Evolutionary conservation across 768 basidiomycete genomes (phyloP), one percentile per base, ranked within the genome.

Genomic region (Phlebiopsis gigantea): DNA sequence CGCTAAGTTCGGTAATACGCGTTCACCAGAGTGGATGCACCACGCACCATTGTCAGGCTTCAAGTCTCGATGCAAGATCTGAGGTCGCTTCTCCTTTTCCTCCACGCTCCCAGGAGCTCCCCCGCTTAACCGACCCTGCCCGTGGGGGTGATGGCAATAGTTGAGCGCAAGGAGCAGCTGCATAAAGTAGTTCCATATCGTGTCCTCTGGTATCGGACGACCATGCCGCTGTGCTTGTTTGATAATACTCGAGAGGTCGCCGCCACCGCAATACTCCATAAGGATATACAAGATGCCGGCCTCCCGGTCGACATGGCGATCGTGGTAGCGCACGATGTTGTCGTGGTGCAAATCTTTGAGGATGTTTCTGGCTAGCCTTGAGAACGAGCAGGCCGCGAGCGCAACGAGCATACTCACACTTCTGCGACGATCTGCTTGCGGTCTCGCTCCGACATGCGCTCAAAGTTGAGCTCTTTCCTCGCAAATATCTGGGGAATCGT

Each of bases 251-350:
- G 91, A 91, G 53, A 99, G 80, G 74, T 99, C 97, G 12, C 97
- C 97, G 21, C 94, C 95, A 4, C 93, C 94, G 67, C 97, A 99
- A 69, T 93, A 98, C 75, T 99, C 97, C 97, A 98, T 99, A 62
- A 98, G 79, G 60, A 99, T 98, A 70, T 98, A 98, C 44, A 98
- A 82, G 56, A 94, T 90, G 21, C 93, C 93, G 39, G 82, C 80
- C 50, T 94, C 90, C 60, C 89, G 79, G 75, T 99, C 97, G 57
- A 98, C 91, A 66, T 89, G 78, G 59, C 93, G 81, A 77, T 97
- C 93, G 64, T 92, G 86, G 71, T 95, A 96, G 64, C 90, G 90
- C 59, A 99, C 97, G 61, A 98, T 98, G 72, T 98, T 89, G 68
- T 91, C 90, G 72, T 98, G 93, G 63, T 93, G 82, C 17, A 98